Conservation (phyloP, 1,284 basidiomycete species). For the Melampsora medusae region DNA sequence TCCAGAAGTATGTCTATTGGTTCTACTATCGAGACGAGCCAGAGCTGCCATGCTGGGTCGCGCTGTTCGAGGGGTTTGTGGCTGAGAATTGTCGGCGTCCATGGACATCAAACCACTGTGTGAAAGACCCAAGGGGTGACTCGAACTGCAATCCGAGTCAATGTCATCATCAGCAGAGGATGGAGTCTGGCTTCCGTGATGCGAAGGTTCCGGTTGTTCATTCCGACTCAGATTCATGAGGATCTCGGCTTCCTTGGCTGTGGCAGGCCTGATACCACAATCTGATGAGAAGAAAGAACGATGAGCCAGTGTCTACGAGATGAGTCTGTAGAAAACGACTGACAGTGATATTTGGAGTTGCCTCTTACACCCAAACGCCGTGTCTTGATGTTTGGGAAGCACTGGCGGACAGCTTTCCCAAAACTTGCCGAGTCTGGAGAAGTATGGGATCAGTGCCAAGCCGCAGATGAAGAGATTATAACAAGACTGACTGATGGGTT, state of each 20-base stretch:
- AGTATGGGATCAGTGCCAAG: neutral
- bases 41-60: slow-evolving; percentile 45
- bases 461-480: neutral
- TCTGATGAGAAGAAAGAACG: neutral
- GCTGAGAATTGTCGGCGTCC: slow-evolving; percentile 44
- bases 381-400: slow-evolving; percentile 90
- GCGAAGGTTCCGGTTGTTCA: slow-evolving; percentile 34
- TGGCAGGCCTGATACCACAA: slow-evolving; percentile 42
- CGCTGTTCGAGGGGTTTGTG: slow-evolving; percentile 53
- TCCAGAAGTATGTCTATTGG: neutral
- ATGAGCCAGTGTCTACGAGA: neutral
- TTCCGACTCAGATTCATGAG: slow-evolving; percentile 41
- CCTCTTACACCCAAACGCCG: slow-evolving; percentile 82
- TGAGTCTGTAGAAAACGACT: slow-evolving; percentile 53
- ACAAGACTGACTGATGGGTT: slow-evolving; percentile 66
- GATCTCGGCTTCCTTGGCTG: slow-evolving; percentile 44
- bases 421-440: slow-evolving; percentile 72
- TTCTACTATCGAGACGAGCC: slow-evolving; percentile 6
- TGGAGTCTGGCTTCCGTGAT: slow-evolving; percentile 14
- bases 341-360: slow-evolving; percentile 88
- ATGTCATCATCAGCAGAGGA: slow-evolving; percentile 38
- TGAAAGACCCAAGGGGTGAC: slow-evolving; percentile 7
- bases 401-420: slow-evolving; percentile 85
- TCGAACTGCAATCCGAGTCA: slow-evolving; percentile 34
- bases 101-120: slow-evolving; percentile 22